Evolutionary conservation across 2,329 filamentous ascomycete species (phyloP), one percentile per base, ranked within the genome.

Genomic region (Sporothrix schenckii): DNA sequence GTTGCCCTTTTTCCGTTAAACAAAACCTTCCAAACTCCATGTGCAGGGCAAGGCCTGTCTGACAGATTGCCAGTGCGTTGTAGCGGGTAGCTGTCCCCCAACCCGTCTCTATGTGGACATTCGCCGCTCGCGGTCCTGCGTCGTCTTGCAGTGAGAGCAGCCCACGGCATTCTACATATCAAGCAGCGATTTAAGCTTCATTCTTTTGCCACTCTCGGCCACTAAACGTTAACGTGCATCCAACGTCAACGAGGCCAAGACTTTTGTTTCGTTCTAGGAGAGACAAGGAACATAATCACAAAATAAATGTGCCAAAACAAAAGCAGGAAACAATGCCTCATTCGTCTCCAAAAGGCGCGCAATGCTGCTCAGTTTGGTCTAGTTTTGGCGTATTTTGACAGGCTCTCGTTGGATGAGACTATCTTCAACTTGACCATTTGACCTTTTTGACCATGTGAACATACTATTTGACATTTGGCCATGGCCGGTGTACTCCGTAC

Each of bases 311-410:
- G 34, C 34, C 4, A 9, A 9, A 16, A 27, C 58, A 61, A 47
- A 61, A 61, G 34, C 14, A 58, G 30, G n/a, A 9, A 24, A 30
- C n/a, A 27, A 49, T 39, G n/a, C 52, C 27, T 44, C 34, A 11
- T 34, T 14, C 11, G 19, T 68, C 41, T 10, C 44, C 19, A 44
- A 14, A 24, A 54, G 61, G 70, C 71, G 71, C 71, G 49, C 56
- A 72, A 72, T 70, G 30, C 30, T 72, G 56, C 71, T 69, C 71
- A 39, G 50, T 68, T 47, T 3, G 65, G 71, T 41, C 16, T 68
- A 69, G 67, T 50, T 50, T 68, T 63, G 58, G 58, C 58, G 58
- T 47, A 24, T 50, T 60, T 68, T 53, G 5, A 39, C 27, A 27
- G 47, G 47, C 24, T 52, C 10, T 50, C 21, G 52, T 4, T 52